Conservation (phyloP, 768 basidiomycete genomes). For the Daedaleopsis sinensis region DNA sequence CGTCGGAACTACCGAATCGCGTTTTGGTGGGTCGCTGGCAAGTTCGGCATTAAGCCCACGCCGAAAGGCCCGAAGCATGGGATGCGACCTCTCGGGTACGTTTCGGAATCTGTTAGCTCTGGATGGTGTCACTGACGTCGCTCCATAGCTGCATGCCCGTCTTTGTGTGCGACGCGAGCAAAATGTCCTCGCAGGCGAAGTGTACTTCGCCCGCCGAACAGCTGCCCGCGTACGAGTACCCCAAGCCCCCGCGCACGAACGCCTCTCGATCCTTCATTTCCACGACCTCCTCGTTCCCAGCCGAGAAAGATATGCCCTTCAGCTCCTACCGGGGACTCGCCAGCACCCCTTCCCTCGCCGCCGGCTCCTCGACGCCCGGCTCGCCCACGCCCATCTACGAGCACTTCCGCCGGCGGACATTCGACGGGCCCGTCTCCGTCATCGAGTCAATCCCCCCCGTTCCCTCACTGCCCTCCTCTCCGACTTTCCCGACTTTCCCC, state of each 20-base stretch:
- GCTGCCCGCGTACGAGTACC: neutral
- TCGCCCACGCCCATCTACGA: conserved; percentile 12
- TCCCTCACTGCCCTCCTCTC: neutral
- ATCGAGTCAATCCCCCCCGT: neutral
- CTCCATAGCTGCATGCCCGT: neutral
- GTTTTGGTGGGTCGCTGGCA: conserved; percentile 17
- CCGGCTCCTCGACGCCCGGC: neutral
- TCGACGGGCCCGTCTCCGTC: neutral
- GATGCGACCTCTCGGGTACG: neutral
- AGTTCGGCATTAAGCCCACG: conserved; percentile 3
- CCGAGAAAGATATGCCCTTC: conserved; percentile 2
- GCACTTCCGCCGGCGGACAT: conserved; percentile 3
- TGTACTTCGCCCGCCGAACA: neutral
- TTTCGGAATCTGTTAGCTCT: neutral
- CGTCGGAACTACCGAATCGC: conserved; percentile 34
- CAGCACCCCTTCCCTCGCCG: neutral
- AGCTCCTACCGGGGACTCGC: conserved; percentile 2
- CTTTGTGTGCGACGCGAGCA: neutral
- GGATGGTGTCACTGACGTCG: neutral
- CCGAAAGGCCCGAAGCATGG: neutral
- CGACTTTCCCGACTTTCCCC: neutral
- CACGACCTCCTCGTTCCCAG: neutral
- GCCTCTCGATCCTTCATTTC: neutral
- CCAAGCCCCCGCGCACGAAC: neutral
- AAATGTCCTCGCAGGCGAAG: neutral